phyloP scores from a whole-genome alignment of 1,139 yeast species.

The Blastobotrys aristatus region DNA sequence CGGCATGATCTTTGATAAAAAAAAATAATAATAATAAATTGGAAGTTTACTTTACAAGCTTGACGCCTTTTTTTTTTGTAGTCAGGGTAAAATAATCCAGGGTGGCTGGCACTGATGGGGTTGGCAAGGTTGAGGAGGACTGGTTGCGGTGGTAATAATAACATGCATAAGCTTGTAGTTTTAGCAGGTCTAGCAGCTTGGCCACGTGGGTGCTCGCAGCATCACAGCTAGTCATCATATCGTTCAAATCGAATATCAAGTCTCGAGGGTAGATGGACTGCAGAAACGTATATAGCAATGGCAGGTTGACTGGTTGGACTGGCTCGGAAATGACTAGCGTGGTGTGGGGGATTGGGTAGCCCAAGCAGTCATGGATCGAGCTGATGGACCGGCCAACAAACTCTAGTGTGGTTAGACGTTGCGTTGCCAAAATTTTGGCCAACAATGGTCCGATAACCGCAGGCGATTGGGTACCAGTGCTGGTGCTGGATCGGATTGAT shows the following conservation, averaged over 20 bases:
- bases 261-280: neutral
- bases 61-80: too few species aligned
- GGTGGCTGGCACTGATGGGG: too few species aligned
- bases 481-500: neutral
- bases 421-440: neutral
- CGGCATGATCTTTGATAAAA: too few species aligned
- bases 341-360: neutral
- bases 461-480: neutral
- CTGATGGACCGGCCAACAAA: neutral
- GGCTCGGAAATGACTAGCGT: neutral
- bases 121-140: too few species aligned
- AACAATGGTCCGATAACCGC: neutral
- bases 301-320: neutral
- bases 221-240: neutral
- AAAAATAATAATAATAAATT: too few species aligned
- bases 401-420: neutral
- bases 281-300: neutral
- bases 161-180: constrained; percentile 3
- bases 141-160: too few species aligned
- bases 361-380: neutral
- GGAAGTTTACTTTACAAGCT: too few species aligned
- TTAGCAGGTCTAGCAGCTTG: neutral
- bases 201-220: neutral
- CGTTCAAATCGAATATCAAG: neutral
- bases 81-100: too few species aligned